Evolutionary conservation across 495 filamentous ascomycete genomes (phyloP), one percentile per base, ranked within the genome.

Genomic region (Halenospora varia): DNA sequence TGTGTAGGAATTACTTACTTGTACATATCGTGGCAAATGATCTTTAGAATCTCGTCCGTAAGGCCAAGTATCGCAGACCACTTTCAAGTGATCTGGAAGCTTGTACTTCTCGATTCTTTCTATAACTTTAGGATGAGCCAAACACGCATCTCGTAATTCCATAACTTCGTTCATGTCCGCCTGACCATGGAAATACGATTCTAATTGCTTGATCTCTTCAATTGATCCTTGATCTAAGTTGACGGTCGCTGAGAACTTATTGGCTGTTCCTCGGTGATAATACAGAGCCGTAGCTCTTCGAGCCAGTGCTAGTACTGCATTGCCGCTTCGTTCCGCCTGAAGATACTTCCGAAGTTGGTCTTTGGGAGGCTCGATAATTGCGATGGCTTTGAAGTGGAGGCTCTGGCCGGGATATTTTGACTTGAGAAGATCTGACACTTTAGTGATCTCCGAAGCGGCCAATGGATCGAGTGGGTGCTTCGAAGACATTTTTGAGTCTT

Each of bases 21-120:
- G 60, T 18, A 63, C 39, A 53, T 58, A 63, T 3, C 60, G 50
- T 2, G 60, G 60, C 10, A 55, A 23, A 20, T 52, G 13, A 3
- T 63, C 52, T 13, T 59, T 51, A 15, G 51, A 56, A 45, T 63
- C 61, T 46, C 61, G 24, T 11, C 61, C 61, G 35, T 63, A 63
- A 2, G 56, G 56, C 61, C 61, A 63, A 20, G 61, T 51, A 57
- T 63, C 61, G 46, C 52, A 56, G n/a, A 53, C 47, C 45, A 63
- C 56, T 22, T 55, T 46, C 26, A 63, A 25, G 42, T 54, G 44
- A 15, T 60, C 48, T 0, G 61, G 61, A 6, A 63, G 39, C 52
- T 63, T 53, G 23, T 56, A 56, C 41, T 57, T 59, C 25, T 57
- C 47, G 17, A 63, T 25, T 22, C 25, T 56, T 18, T 51, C 41